These are phyloP conservation scores for Peniophora sp. DNA, from an alignment of 1,284 basidiomycete species.

Conservation along the genomic window DNA sequence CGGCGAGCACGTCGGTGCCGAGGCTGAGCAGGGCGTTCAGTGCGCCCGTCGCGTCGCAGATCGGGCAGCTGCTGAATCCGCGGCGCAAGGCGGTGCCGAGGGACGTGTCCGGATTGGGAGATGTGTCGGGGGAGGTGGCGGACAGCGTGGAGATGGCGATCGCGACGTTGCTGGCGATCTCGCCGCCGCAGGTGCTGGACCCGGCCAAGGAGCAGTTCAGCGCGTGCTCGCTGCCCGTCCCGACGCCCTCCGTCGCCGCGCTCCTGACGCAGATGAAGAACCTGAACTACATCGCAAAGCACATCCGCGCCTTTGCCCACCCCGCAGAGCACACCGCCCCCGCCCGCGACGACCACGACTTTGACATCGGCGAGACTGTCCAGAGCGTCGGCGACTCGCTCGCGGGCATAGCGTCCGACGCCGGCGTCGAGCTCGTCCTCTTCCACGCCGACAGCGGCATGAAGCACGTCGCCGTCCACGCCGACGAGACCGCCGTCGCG, in stretches of 20 bases:
- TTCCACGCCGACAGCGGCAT: slow-evolving; percentile 82
- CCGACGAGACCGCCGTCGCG: slow-evolving; percentile 77
- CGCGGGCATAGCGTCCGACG: slow-evolving; percentile 76
- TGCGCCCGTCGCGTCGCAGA: slow-evolving; percentile 62
- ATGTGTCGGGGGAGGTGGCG: slow-evolving; percentile 74
- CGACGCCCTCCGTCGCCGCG: slow-evolving; percentile 80
- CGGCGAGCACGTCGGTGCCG: slow-evolving; percentile 24
- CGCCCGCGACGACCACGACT: slow-evolving; percentile 24
- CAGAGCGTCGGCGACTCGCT: slow-evolving; percentile 79
- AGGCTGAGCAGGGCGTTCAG: slow-evolving; percentile 63
- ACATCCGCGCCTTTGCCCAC: slow-evolving; percentile 45
- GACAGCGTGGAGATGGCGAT: slow-evolving; percentile 84
- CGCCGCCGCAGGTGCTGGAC: slow-evolving; percentile 83
- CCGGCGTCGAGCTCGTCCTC: slow-evolving; percentile 79
- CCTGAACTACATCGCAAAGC: slow-evolving; percentile 83
- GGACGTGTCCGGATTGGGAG: slow-evolving; percentile 31
- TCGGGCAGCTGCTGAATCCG: slow-evolving; percentile 61
- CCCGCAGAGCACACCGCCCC: slow-evolving; percentile 6
- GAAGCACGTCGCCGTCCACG: slow-evolving; percentile 77
- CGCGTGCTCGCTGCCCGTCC: slow-evolving; percentile 77
- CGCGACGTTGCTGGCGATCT: slow-evolving; percentile 82
- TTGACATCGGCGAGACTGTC: slow-evolving; percentile 66
- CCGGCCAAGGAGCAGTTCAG: slow-evolving; percentile 88
- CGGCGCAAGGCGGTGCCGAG: slow-evolving; percentile 25
- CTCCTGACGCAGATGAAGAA: slow-evolving; percentile 86